These are phyloP conservation scores for Citrus hindsii DNA, from an alignment of 345 rosid species.

Conservation along the genomic window DNA sequence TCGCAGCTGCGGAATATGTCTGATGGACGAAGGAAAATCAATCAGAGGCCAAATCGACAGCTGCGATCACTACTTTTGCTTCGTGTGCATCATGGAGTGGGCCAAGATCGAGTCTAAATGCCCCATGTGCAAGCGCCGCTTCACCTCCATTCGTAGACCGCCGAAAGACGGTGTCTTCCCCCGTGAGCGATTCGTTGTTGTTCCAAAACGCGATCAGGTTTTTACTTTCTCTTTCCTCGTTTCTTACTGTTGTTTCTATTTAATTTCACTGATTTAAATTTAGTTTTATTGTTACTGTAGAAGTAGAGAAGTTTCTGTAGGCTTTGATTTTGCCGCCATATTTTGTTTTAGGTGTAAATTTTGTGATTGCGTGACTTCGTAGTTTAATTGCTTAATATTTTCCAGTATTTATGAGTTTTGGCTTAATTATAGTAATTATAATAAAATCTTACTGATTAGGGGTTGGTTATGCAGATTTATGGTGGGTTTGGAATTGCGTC, in stretches of 20 bases:
- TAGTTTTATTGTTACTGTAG: background rate
- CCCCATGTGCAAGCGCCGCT: slow-evolving; percentile 58
- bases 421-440: background rate
- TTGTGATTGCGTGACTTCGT: background rate
- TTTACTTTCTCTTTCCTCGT: background rate
- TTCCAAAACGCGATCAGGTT: slow-evolving; percentile 59
- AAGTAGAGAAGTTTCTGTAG: background rate
- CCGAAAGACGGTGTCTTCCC: slow-evolving; percentile 35
- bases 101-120: slow-evolving; percentile 58
- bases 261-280: background rate
- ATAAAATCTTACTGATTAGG: background rate
- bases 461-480: slow-evolving; percentile 35
- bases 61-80: slow-evolving; percentile 67
- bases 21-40: slow-evolving; percentile 34
- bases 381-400: background rate
- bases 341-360: background rate
- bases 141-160: slow-evolving; percentile 39
- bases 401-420: background rate
- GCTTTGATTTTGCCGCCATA: background rate
- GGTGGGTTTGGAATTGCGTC: slow-evolving; percentile 30
- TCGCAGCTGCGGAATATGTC: slow-evolving; percentile 50
- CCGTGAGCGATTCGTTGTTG: slow-evolving; percentile 29
- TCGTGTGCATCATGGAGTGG: slow-evolving; percentile 67
- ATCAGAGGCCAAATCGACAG: slow-evolving; percentile 51
- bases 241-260: background rate